These are phyloP conservation scores for Cladosporium sp. DNA, from an alignment of 2,329 filamentous ascomycete species.

Conservation along the genomic window DNA sequence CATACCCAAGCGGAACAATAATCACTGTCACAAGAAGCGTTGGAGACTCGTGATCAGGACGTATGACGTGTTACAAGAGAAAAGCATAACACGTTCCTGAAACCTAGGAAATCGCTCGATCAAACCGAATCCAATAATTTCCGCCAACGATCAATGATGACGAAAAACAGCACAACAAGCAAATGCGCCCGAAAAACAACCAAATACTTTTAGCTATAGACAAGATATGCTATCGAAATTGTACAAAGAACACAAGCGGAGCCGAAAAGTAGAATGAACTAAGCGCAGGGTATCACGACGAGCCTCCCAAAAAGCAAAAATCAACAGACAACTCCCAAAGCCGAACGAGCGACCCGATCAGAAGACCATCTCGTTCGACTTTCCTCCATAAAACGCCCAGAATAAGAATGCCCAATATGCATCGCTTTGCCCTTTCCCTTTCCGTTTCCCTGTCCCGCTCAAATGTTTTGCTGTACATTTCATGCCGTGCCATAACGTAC, in stretches of 20 bases:
- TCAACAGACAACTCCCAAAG: background rate
- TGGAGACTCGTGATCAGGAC: too few species aligned
- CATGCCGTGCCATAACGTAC: background rate
- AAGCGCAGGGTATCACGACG: constrained; percentile 9
- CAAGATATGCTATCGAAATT: background rate
- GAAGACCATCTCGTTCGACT: background rate
- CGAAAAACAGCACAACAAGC: too few species aligned
- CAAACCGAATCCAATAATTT: too few species aligned
- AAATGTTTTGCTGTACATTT: background rate
- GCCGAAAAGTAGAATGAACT: background rate
- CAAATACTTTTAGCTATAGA: background rate
- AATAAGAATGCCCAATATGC: background rate
- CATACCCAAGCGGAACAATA: too few species aligned
- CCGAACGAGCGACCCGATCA: background rate
- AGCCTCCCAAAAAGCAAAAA: constrained; percentile 5
- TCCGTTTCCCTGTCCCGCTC: background rate
- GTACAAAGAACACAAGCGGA: background rate
- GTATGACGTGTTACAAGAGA: too few species aligned
- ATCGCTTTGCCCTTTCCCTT: background rate
- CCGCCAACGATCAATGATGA: too few species aligned
- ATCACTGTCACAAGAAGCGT: too few species aligned
- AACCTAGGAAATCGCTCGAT: too few species aligned
- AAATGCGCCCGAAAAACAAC: background rate
- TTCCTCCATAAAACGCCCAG: background rate
- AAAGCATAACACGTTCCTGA: too few species aligned